Evolutionary conservation across 768 basidiomycete genomes (phyloP).

Genomic region (Termitomyces sp.): DNA sequence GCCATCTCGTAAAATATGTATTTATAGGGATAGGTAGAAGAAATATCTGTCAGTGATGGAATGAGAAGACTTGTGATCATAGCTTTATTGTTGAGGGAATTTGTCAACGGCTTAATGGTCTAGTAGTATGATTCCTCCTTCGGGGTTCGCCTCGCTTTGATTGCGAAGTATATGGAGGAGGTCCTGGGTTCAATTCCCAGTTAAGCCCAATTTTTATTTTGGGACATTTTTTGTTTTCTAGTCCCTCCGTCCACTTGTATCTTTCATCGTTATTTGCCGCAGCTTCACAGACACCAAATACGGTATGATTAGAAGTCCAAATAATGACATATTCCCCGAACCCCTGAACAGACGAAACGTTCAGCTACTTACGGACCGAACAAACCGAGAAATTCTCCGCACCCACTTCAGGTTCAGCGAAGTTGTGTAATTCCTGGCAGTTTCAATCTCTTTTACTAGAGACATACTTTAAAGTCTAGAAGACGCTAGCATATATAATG

Average conservation of each 20-base stretch:
- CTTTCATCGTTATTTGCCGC: too few species aligned
- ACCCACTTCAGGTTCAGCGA: not conserved
- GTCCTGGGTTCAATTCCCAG: slow-evolving; percentile 3
- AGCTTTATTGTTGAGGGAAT: too few species aligned
- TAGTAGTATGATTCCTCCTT: slow-evolving; percentile 8
- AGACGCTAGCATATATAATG: not conserved
- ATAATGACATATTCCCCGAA: not conserved
- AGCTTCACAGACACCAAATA: not conserved
- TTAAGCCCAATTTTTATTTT: not conserved
- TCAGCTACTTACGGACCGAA: not conserved
- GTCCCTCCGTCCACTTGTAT: too few species aligned
- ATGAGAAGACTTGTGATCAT: too few species aligned
- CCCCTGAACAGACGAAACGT: not conserved
- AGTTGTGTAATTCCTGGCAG: not conserved
- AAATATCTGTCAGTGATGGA: not conserved
- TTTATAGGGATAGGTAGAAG: not conserved
- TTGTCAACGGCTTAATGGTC: not conserved
- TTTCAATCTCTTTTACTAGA: not conserved
- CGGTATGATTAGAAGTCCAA: not conserved
- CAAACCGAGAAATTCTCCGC: not conserved
- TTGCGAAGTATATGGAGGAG: not conserved
- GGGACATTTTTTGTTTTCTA: not conserved
- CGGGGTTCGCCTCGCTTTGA: not conserved
- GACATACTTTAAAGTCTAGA: not conserved
- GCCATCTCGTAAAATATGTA: slow-evolving; percentile 20